phyloP scores from a whole-genome alignment of 306 rosid genomes.

The Cucumis sativus region Cucumber_9930_V3 NC_026657.2:25999001-25999500 shows the following conservation, averaged over 20 bases:
- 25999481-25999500: too few relatives aligned
- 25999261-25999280: not conserved
- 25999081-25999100: not conserved
- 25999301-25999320: too few relatives aligned
- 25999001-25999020: not conserved
- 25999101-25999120: not conserved
- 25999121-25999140: not conserved
- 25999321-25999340: too few relatives aligned
- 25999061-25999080: not conserved
- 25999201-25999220: not conserved
- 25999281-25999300: not conserved
- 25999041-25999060: not conserved
- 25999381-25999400: too few relatives aligned
- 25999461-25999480: too few relatives aligned
- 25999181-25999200: not conserved
- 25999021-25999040: not conserved
- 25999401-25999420: too few relatives aligned
- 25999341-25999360: too few relatives aligned
- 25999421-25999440: too few relatives aligned
- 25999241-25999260: not conserved
- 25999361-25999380: too few relatives aligned
- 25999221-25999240: not conserved
- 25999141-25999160: not conserved
- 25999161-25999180: not conserved
- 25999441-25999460: too few relatives aligned